A percentile compares a stretch with the other conserved stretches of the same genome.
Conservation (phyloP, 225 moss, liverwort and hornwort genomes). For the Pseudisothecium myosuroides region DNA sequence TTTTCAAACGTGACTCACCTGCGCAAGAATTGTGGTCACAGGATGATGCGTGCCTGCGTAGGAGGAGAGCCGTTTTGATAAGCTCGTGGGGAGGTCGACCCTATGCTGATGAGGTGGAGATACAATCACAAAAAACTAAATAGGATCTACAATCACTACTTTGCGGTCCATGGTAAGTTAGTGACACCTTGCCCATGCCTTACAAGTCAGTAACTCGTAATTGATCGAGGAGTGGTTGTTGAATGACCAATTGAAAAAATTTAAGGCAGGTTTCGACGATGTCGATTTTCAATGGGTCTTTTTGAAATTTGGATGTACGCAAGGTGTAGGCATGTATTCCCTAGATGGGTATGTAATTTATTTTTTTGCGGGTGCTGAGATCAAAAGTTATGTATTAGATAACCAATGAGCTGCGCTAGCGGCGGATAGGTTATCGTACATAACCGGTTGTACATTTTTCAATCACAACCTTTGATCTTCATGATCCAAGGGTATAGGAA, state of each 20-base stretch:
- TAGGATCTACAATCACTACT: too few species aligned
- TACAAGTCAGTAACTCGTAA: too few species aligned
- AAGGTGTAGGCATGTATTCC: neutral
- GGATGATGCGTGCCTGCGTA: neutral
- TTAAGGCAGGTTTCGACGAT: neutral
- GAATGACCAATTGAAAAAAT: neutral
- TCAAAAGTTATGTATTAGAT: too few species aligned
- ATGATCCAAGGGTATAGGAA: too few species aligned
- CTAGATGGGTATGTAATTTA: too few species aligned
- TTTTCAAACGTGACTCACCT: neutral
- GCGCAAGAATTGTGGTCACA: neutral
- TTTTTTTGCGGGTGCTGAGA: accelerated
- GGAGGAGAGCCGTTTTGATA: neutral
- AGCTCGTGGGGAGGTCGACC: neutral
- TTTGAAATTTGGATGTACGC: neutral
- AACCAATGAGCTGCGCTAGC: too few species aligned
- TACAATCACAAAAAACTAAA: neutral
- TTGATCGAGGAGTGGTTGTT: accelerated
- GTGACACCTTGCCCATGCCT: neutral
- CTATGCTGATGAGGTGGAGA: neutral
- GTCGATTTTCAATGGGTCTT: neutral
- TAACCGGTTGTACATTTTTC: too few species aligned
- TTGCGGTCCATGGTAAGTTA: neutral
- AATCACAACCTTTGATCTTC: too few species aligned
- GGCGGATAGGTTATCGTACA: too few species aligned